Evolutionary conservation across 2,329 filamentous ascomycete genomes (phyloP), one percentile per base, ranked within the genome.

Genomic region (Septoria linicola): DNA sequence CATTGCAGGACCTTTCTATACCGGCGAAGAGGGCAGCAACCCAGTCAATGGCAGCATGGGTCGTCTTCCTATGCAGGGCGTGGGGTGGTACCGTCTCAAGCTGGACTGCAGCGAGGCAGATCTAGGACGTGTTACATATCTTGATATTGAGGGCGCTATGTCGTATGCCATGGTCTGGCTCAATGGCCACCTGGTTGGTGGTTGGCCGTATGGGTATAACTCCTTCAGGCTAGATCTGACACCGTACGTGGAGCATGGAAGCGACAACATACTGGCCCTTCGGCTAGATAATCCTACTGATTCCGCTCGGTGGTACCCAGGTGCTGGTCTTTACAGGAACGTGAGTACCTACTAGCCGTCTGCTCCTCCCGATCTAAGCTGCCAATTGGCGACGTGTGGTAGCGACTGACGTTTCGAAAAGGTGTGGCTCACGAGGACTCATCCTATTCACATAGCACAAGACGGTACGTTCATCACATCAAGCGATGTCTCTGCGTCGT

Each of bases 21-120:
- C 23, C 1, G 54, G 31, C 13, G 60, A 66, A 3, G 57, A 66
- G 3, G 62, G 27, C 7, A 48, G 16, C 3, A 41, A 68, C 3
- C 61, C 68, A 2, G 65, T 76, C 1, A 59, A 62, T 7, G 72
- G 73, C 2, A 70, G 68, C 5, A 72, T 73, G 66, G 74, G 73
- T 11, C 67, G 73, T 1, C 59, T 81, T 27, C 78, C 78, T 0
- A 68, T 72, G 17, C 72, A 79, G n/a, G 78, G 78, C 2, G 71
- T 81, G 1, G 77, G 74, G 1, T 80, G 77, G 78, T 80, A 80
- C 56, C 74, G 77, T 3, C 68, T 70, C 21, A 72, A 62, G 2
- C 7, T 80, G 1, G 58, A 61, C 23, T 19, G 5, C 16, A 14
- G 25, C 27, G n/a, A 0, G 2, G 19, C 4, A 2, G 42, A 46